These are phyloP conservation scores for Aspergillus fumigatiaffinis DNA, from an alignment of 2,329 filamentous ascomycete genomes.

Conservation along the genomic window DNA sequence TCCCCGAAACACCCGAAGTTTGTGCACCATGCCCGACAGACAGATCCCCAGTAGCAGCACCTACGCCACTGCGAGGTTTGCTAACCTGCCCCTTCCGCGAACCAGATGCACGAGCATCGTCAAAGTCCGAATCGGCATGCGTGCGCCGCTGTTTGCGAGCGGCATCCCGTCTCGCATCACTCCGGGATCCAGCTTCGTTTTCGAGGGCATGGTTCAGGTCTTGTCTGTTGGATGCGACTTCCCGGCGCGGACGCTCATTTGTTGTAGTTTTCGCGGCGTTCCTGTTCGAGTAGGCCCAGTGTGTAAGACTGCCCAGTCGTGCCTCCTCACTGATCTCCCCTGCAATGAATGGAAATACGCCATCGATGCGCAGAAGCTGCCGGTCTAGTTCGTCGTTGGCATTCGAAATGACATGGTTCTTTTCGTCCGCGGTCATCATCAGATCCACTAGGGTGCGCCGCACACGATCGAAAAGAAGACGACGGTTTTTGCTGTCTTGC, in stretches of 20 bases:
- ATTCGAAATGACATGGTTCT: constrained; percentile 92
- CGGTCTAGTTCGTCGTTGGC: constrained; percentile 85
- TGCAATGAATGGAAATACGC: constrained; percentile 81
- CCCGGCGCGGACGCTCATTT: constrained; percentile 70
- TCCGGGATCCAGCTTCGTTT: constrained; percentile 77
- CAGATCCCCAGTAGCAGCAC: constrained; percentile 19
- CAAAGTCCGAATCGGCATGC: constrained; percentile 73
- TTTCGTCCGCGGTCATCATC: constrained; percentile 89
- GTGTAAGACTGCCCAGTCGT: constrained; percentile 81
- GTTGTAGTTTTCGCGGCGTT: constrained; percentile 54
- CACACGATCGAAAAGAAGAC: constrained; percentile 73
- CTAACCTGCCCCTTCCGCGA: constrained; percentile 55
- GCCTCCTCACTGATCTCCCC: constrained; percentile 91
- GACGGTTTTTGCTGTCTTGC: constrained; percentile 40
- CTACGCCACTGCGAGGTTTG: constrained; percentile 45
- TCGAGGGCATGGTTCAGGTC: constrained; percentile 68
- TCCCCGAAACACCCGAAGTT: constrained; percentile 52
- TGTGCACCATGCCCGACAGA: constrained; percentile 9
- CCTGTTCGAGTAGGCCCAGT: constrained; percentile 93
- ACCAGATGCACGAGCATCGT: constrained; percentile 53
- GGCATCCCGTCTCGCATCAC: constrained; percentile 79
- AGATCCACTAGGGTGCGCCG: constrained; percentile 77
- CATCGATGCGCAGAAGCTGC: constrained; percentile 78
- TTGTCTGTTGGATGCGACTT: constrained; percentile 68
- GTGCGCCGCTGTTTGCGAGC: constrained; percentile 71